Percentiles rank a stretch among this genome's conserved stretches.
Evolutionary conservation across 169 alveolate species (phyloP).

Genomic region (Cryptosporidium xiaoi): DNA sequence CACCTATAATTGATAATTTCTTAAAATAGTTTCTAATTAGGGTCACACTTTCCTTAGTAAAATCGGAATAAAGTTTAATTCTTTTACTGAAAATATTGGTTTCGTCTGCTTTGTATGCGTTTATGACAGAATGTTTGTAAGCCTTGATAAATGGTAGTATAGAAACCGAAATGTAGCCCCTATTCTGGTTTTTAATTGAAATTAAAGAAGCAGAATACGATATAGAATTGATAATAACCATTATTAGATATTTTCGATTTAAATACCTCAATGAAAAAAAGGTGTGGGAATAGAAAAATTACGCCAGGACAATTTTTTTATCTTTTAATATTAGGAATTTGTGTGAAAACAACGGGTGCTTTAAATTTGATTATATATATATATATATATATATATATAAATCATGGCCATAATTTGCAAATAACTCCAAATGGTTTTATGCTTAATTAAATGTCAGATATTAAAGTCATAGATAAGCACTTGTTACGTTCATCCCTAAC

Average conservation of each 20-base stretch:
- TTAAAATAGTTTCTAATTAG: conserved; percentile 11
- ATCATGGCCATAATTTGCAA: not conserved
- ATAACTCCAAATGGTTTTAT: too few species aligned
- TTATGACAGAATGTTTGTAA: conserved; percentile 25
- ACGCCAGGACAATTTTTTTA: not conserved
- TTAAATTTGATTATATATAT: not conserved
- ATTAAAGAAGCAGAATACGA: not conserved
- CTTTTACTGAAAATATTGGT: not conserved
- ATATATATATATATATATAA: conserved; percentile 1
- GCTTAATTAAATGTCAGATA: conserved; percentile 15
- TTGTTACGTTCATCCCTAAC: conserved; percentile 31
- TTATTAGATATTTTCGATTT: not conserved
- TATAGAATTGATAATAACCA: conserved; percentile 19
- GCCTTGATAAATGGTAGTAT: conserved; percentile 20
- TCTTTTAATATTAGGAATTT: not conserved
- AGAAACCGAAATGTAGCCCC: conserved; percentile 16
- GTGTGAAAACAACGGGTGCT: conserved; percentile 65
- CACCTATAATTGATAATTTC: not conserved
- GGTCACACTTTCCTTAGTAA: not conserved
- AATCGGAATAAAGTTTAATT: conserved; percentile 1
- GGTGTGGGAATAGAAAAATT: conserved; percentile 16
- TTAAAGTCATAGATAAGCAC: conserved; percentile 6
- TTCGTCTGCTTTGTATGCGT: not conserved
- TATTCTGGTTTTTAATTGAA: not conserved
- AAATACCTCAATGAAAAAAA: not conserved